phyloP scores from a whole-genome alignment of 352 stramenopile genomes.

The Pythium phragmiticola region DNA sequence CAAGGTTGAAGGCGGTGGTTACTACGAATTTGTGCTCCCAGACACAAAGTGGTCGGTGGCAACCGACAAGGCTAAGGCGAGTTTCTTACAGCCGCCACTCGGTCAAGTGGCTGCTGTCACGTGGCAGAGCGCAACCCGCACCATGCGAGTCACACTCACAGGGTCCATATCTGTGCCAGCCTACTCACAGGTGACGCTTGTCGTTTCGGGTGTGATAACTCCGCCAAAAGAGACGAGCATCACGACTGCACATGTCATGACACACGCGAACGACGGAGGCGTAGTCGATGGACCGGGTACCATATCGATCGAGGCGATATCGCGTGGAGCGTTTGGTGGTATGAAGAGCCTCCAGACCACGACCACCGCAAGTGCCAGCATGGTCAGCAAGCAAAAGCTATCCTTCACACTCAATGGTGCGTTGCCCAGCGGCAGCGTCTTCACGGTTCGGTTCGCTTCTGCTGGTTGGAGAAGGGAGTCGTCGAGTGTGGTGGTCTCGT shows the following conservation, averaged over 20 bases:
- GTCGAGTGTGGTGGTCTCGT: slow-evolving; percentile 23
- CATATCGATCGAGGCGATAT: slow-evolving; percentile 45
- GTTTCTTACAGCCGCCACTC: slow-evolving; percentile 37
- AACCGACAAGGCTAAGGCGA: slow-evolving; percentile 22
- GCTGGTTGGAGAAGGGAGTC: slow-evolving; percentile 39
- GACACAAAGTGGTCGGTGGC: slow-evolving; percentile 41
- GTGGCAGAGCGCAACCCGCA: slow-evolving; percentile 35
- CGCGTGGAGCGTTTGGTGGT: slow-evolving; percentile 34
- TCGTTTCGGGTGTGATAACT: slow-evolving; percentile 40
- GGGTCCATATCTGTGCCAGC: slow-evolving; percentile 27
- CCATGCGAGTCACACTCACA: slow-evolving; percentile 37
- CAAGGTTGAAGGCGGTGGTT: slow-evolving; percentile 33
- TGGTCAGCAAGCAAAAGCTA: slow-evolving; percentile 52
- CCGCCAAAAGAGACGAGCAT: slow-evolving; percentile 53
- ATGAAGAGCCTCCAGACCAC: slow-evolving; percentile 36
- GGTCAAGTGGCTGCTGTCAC: slow-evolving; percentile 27
- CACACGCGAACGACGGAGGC: slow-evolving; percentile 30
- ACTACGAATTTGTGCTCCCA: slow-evolving; percentile 49
- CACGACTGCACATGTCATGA: slow-evolving; percentile 42
- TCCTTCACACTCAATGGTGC: slow-evolving; percentile 42
- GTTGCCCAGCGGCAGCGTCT: slow-evolving; percentile 48
- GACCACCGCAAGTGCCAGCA: slow-evolving; percentile 47
- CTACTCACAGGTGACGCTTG: slow-evolving; percentile 33
- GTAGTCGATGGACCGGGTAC: slow-evolving; percentile 50
- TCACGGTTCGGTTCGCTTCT: slow-evolving; percentile 37